Evolutionary conservation across 169 alveolate species (phyloP), one percentile per base, ranked within the genome.

Genomic region (Babesia divergens): DNA sequence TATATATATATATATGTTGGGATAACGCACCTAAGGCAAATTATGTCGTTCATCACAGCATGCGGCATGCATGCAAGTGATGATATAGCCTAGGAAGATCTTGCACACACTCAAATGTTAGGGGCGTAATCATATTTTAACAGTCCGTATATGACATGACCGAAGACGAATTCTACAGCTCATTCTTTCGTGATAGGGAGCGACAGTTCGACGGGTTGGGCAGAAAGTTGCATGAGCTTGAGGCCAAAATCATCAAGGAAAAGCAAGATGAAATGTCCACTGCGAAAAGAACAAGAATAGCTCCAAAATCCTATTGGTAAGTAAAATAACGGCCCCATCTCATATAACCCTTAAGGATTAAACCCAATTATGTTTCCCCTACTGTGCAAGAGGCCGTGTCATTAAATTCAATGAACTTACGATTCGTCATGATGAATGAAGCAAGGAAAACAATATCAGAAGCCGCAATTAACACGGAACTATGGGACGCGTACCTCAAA

Each of bases 401-500:
- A 14, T 29, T 80, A 38, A 80, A 49, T 20, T 62, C 88, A 43
- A n/a, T 53, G 43, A 80, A 80, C 43, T 55, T 80, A 1, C 65
- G 65, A 24, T 80, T 80, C 42, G 80, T 65, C 28, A 69, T 80
- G 83, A 80, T 80, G 88, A 80, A 80, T 38, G 84, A 80, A 49
- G 77, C 88, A 5, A 24, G 74, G 18, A 32, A 53, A 32, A 26
- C 66, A 8, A 22, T 35, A 0, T 24, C 62, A 47, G 51, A 26
- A 0, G n/a, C 29, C 9, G 35, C 6, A 0, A 35, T 70, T 8
- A 59, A 71, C 29, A 31, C 8, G 3, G 65, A 37, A 16, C 18
- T 47, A 2, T 80, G 88, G 88, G 65, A 80, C 52, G 59, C 80
- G 22, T 70, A 70, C 24, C 46, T 80, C 18, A 72, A 9, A 6